Evolutionary conservation across 352 stramenopile genomes (phyloP).

Genomic region (Blastocystis sp.): DNA sequence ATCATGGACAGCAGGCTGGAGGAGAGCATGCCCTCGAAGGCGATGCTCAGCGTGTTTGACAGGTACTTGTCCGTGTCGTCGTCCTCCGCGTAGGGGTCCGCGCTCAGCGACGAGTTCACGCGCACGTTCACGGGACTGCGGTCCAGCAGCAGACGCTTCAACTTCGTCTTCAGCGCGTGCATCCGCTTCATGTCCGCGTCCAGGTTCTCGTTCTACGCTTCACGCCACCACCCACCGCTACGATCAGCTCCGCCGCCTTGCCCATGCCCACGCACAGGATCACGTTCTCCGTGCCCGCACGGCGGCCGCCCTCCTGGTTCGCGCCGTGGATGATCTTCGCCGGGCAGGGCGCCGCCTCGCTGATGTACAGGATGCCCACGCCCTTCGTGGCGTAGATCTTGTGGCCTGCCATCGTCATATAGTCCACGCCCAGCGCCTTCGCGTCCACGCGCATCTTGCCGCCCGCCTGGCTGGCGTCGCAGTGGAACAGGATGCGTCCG

Average conservation of each 20-base stretch:
- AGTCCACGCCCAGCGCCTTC: constrained; percentile 81
- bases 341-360: constrained; percentile 72
- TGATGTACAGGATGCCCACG: constrained; percentile 78
- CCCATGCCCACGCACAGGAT: constrained; percentile 87
- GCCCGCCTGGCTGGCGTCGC: constrained; percentile 90
- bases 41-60: constrained; percentile 92
- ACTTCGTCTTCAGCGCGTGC: constrained; percentile 73
- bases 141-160: constrained; percentile 74
- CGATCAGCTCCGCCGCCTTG: constrained; percentile 75
- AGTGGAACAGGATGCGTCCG: constrained; percentile 85
- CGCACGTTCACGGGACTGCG: constrained; percentile 75
- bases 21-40: constrained; percentile 82
- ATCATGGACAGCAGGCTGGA: constrained; percentile 82
- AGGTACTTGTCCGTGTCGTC: constrained; percentile 77
- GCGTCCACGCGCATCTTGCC: constrained; percentile 87
- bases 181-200: constrained; percentile 78
- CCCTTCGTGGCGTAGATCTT: constrained; percentile 94
- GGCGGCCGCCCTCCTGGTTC: constrained; percentile 84
- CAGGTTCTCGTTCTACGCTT: constrained; percentile 75
- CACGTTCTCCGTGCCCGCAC: constrained; percentile 93
- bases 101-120: constrained; percentile 79
- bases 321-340: constrained; percentile 84
- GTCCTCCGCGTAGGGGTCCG: constrained; percentile 20
- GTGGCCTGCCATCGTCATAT: constrained; percentile 92
- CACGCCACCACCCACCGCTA: neutral